Conservation (phyloP, 352 stramenopile genomes). For the Globisporangium parvum region DNA sequence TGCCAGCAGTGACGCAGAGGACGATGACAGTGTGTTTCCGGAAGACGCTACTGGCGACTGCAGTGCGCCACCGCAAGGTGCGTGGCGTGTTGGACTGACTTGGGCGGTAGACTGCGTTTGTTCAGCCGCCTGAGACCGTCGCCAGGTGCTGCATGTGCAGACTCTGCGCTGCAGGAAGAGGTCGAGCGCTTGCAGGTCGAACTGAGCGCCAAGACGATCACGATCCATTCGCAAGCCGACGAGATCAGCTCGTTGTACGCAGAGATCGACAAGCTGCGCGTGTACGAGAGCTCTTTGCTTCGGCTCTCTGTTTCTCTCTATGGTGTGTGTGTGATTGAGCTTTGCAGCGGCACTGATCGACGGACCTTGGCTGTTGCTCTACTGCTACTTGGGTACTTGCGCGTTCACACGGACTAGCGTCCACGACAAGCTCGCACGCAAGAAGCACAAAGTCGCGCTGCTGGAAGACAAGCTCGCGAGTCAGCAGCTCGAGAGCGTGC, state of each 20-base stretch:
- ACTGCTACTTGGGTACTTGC: too few species aligned
- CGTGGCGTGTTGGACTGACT: neutral
- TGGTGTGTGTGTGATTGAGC: too few species aligned
- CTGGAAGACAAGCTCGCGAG: slow-evolving; percentile 24
- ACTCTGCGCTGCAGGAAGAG: slow-evolving; percentile 43
- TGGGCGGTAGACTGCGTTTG: neutral
- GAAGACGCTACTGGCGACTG: slow-evolving; percentile 2
- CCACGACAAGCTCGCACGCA: slow-evolving; percentile 29
- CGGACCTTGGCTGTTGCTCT: too few species aligned
- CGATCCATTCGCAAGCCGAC: slow-evolving; percentile 49
- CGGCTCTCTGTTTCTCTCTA: neutral
- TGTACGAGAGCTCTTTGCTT: slow-evolving; percentile 14
- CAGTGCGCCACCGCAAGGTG: slow-evolving; percentile 4
- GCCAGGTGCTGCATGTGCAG: too few species aligned
- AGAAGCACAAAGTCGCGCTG: slow-evolving; percentile 24
- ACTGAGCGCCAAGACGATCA: slow-evolving; percentile 43
- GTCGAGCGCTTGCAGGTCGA: slow-evolving; percentile 52
- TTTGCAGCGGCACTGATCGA: too few species aligned
- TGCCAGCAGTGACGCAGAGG: slow-evolving; percentile 2
- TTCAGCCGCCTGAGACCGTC: too few species aligned
- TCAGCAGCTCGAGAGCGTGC: slow-evolving; percentile 42
- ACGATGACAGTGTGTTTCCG: slow-evolving; percentile 9
- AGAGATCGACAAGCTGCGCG: slow-evolving; percentile 48
- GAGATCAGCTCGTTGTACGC: slow-evolving; percentile 53
- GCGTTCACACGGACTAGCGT: too few species aligned